phyloP scores from a whole-genome alignment of 78 protist species.

The Tieghemostelium lacteum region DNA sequence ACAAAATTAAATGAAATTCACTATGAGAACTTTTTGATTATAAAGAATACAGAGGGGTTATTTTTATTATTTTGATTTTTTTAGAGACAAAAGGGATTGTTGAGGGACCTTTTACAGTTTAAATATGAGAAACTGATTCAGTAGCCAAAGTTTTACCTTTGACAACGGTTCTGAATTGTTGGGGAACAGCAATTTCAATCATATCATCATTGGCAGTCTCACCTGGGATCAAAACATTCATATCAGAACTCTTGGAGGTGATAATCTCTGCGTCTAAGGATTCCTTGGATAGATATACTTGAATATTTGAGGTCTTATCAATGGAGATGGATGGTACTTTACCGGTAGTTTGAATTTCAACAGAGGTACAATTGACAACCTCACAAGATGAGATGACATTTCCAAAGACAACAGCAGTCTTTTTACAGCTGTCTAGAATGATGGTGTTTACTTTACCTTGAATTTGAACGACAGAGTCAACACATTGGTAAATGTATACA shows the following conservation, averaged over 20 bases:
- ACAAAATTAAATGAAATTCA: too few relatives aligned
- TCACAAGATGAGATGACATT: slow-evolving; percentile 85
- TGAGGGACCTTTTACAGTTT: too few relatives aligned
- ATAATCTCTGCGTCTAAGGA: slow-evolving; percentile 86
- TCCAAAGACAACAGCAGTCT: slow-evolving; percentile 91
- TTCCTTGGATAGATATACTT: slow-evolving; percentile 79
- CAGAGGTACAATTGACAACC: slow-evolving; percentile 87
- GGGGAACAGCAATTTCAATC: slow-evolving; percentile 88
- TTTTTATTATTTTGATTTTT: too few relatives aligned
- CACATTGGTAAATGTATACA: slow-evolving; percentile 89
- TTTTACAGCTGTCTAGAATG: slow-evolving; percentile 89
- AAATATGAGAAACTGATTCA: slow-evolving; percentile 79
- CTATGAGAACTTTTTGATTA: too few relatives aligned
- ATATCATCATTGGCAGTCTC: slow-evolving; percentile 78
- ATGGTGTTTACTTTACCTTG: slow-evolving; percentile 94
- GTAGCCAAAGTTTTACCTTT: slow-evolving; percentile 48
- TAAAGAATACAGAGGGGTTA: too few relatives aligned
- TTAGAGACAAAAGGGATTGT: too few relatives aligned
- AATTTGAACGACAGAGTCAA: slow-evolving; percentile 67
- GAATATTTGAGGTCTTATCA: slow-evolving; percentile 90
- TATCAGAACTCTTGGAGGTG: slow-evolving; percentile 91
- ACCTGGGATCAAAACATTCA: slow-evolving; percentile 92
- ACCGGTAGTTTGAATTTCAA: slow-evolving; percentile 87
- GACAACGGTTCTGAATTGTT: slow-evolving; percentile 88
- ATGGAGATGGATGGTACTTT: slow-evolving; percentile 83